Conservation (phyloP, 139 green algal species). For the Deuterostichococcus epilithicus region DNA sequence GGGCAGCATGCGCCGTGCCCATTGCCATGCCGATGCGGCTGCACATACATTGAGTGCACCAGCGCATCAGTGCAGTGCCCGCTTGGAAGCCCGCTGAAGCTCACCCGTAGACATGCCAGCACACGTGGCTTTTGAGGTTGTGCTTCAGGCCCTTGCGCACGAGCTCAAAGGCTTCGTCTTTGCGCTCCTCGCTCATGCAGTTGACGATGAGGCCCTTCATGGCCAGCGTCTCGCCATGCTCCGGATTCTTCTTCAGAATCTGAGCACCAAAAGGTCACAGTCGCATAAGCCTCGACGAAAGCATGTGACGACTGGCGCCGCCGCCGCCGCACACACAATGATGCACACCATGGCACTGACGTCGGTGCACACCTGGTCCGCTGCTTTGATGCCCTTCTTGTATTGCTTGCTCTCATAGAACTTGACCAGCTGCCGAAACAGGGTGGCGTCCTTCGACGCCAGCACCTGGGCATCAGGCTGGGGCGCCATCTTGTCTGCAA, state of each 20-base stretch:
- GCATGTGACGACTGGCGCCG: not conserved
- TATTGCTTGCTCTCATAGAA: conserved; percentile 97
- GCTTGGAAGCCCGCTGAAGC: not conserved
- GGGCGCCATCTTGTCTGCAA: not conserved
- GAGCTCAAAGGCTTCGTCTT: conserved; percentile 93
- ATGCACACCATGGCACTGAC: not conserved
- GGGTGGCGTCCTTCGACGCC: conserved; percentile 65
- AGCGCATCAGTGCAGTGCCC: not conserved
- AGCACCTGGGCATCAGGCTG: conserved; percentile 40
- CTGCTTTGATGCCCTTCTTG: conserved; percentile 96
- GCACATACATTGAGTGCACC: not conserved
- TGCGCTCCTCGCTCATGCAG: conserved; percentile 61
- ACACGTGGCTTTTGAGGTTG: conserved; percentile 90
- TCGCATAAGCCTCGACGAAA: not conserved
- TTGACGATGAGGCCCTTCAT: conserved; percentile 96
- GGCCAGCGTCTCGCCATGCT: conserved; percentile 95
- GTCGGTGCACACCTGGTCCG: conserved; percentile 54
- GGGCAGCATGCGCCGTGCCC: not conserved
- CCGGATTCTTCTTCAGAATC: conserved; percentile 94
- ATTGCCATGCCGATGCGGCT: not conserved
- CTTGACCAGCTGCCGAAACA: conserved; percentile 82
- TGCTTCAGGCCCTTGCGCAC: conserved; percentile 80
- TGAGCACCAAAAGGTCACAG: not conserved
- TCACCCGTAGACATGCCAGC: conserved; percentile 98
- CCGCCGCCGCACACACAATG: no score